Percentiles rank a stretch among this genome's conserved stretches.
Evolutionary conservation across 169 alveolate species (phyloP).

Genomic region (Plasmodium berghei): DNA sequence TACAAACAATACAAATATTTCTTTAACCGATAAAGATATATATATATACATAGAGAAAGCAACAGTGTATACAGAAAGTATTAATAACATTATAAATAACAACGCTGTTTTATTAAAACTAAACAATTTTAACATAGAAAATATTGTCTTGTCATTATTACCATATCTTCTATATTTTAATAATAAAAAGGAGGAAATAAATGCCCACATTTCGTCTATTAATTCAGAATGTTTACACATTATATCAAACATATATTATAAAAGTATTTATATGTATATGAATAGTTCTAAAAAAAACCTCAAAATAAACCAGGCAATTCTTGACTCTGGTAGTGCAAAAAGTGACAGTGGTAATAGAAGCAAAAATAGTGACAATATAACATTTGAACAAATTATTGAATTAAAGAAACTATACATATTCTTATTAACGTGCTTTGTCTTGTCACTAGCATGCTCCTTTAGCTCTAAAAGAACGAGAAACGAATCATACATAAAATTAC

Average conservation of each 20-base stretch:
- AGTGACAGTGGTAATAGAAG: neutral
- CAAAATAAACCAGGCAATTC: neutral
- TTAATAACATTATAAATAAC: slow-evolving; percentile 71
- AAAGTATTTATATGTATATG: slow-evolving; percentile 76
- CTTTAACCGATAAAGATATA: slow-evolving; percentile 73
- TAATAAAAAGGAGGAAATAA: slow-evolving; percentile 73
- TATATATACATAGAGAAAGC: slow-evolving; percentile 76
- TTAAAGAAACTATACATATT: slow-evolving; percentile 71
- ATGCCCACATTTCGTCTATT: slow-evolving; percentile 75
- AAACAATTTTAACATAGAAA: slow-evolving; percentile 75
- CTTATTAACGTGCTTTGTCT: slow-evolving; percentile 64
- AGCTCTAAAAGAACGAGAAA: slow-evolving; percentile 75
- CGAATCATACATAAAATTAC: slow-evolving; percentile 74
- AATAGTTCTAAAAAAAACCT: slow-evolving; percentile 24
- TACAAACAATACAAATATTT: slow-evolving; percentile 71
- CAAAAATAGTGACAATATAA: neutral
- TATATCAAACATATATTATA: slow-evolving; percentile 75
- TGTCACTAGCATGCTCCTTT: slow-evolving; percentile 74
- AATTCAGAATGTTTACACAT: slow-evolving; percentile 76
- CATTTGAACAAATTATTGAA: slow-evolving; percentile 52
- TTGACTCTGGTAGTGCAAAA: slow-evolving; percentile 2
- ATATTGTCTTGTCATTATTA: slow-evolving; percentile 63
- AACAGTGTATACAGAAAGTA: slow-evolving; percentile 76
- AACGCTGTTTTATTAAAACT: slow-evolving; percentile 61
- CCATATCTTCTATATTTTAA: slow-evolving; percentile 70